Conservation (phyloP, 768 basidiomycete species). For the Kwoniella europaea region DNA sequence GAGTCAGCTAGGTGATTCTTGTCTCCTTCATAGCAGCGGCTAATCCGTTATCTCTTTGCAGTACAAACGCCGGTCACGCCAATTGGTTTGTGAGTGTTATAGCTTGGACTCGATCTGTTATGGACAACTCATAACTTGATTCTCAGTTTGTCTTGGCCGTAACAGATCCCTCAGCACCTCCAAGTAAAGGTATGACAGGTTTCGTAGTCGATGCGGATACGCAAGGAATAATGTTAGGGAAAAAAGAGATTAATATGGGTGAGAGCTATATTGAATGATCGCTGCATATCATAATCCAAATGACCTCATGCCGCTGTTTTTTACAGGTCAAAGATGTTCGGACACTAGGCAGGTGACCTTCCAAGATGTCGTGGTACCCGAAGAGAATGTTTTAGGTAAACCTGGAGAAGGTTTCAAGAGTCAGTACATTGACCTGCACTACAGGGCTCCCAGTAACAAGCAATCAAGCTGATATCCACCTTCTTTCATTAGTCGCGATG, state of each 20-base stretch:
- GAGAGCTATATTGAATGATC: constrained; percentile 13
- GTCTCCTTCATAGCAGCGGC: not conserved
- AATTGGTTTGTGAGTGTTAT: constrained; percentile 57
- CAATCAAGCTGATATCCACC: not conserved
- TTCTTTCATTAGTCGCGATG: constrained; percentile 47
- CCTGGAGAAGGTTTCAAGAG: constrained; percentile 59
- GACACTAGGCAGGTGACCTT: constrained; percentile 60
- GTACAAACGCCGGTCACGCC: constrained; percentile 58
- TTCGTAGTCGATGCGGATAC: constrained; percentile 59
- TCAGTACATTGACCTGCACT: constrained; percentile 12
- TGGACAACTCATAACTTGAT: constrained; percentile 7
- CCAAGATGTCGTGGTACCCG: constrained; percentile 53
- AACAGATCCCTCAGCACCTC: constrained; percentile 54
- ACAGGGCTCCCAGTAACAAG: not conserved
- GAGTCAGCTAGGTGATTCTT: constrained; percentile 8
- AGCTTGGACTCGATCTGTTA: not conserved
- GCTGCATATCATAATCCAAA: not conserved
- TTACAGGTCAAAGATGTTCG: constrained; percentile 57
- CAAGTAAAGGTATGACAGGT: constrained; percentile 57
- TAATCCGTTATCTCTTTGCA: constrained; percentile 7
- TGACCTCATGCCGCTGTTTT: not conserved
- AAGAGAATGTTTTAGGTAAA: constrained; percentile 57
- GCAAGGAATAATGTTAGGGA: constrained; percentile 51
- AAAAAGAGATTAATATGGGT: constrained; percentile 59
- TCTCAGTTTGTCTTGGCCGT: constrained; percentile 58